These are phyloP conservation scores for Hypomontagnella submonticulosa DNA, from an alignment of 495 filamentous ascomycete genomes.

Conservation along the genomic window DNA sequence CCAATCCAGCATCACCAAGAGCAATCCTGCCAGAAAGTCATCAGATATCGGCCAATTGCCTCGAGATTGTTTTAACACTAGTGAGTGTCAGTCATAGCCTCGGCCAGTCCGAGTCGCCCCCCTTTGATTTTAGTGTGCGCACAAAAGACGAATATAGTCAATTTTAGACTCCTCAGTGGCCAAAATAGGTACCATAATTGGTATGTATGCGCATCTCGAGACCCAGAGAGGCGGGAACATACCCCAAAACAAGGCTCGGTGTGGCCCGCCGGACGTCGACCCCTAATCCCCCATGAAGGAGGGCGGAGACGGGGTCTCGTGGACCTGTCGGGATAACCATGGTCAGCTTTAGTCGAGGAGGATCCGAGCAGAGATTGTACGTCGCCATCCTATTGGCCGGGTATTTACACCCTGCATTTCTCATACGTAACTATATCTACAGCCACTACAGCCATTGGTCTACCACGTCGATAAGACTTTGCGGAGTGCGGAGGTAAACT, in stretches of 20 bases:
- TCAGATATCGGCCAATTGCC: background rate
- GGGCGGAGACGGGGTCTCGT: background rate
- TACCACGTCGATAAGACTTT: constrained; percentile 12
- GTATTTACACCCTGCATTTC: constrained; percentile 22
- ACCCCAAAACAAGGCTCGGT: constrained; percentile 32
- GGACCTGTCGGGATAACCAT: background rate
- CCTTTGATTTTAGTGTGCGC: background rate
- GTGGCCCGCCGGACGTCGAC: constrained; percentile 26
- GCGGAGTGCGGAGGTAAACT: constrained; percentile 3
- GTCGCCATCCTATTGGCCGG: constrained; percentile 24
- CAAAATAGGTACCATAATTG: no score
- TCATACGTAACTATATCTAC: constrained; percentile 29
- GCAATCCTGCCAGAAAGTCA: background rate
- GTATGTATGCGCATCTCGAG: constrained; percentile 1
- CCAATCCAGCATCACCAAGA: constrained; percentile 1
- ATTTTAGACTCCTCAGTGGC: no score
- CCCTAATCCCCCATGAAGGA: constrained; percentile 10
- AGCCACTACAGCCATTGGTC: constrained; percentile 24
- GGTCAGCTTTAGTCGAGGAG: background rate
- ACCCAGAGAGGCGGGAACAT: constrained; percentile 36
- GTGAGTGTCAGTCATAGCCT: background rate
- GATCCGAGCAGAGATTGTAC: constrained; percentile 23
- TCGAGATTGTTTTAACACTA: constrained; percentile 1
- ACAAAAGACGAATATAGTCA: no score
- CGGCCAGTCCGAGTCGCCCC: constrained; percentile 23